A percentile compares a stretch with the other conserved stretches of the same genome.
These are phyloP conservation scores for Ustilago loliicola DNA, from an alignment of 1,284 basidiomycete genomes.

Conservation along the genomic window DNA sequence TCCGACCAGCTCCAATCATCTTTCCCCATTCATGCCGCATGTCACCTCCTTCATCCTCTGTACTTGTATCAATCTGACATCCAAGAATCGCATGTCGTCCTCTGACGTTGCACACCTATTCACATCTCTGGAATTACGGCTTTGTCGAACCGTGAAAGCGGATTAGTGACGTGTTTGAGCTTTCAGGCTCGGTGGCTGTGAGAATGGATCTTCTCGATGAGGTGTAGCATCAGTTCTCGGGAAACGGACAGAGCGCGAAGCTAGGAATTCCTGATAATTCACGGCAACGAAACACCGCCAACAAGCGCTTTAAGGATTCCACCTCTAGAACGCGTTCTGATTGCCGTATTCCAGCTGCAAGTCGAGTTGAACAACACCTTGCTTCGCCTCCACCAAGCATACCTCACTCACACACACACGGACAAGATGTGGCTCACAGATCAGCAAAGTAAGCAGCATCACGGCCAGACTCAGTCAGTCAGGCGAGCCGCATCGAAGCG, in stretches of 20 bases:
- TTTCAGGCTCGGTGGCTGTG: background rate
- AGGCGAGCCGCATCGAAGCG: background rate
- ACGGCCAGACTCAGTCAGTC: background rate
- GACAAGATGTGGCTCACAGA: slow-evolving; percentile 69
- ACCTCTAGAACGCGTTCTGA: background rate
- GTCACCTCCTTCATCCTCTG: slow-evolving; percentile 5
- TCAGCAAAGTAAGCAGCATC: slow-evolving; percentile 65
- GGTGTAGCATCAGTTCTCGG: slow-evolving; percentile 6
- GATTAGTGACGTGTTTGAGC: background rate
- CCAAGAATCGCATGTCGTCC: background rate
- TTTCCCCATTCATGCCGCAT: background rate
- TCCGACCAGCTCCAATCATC: background rate
- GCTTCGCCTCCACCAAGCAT: slow-evolving; percentile 18
- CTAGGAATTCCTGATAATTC: background rate
- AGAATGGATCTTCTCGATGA: background rate
- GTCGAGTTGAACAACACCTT: background rate
- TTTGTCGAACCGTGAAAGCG: slow-evolving; percentile 3
- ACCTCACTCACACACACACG: background rate
- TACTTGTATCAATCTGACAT: slow-evolving; percentile 16
- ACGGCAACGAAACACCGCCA: background rate
- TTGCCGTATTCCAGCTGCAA: background rate
- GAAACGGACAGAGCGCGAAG: slow-evolving; percentile 7
- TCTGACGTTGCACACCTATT: background rate
- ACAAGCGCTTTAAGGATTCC: background rate
- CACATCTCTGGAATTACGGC: background rate